A percentile compares a stretch with the other conserved stretches of the same genome.
These are phyloP conservation scores for Candida neerlandica DNA, from an alignment of 1,139 yeast genomes.

Conservation along the genomic window DNA sequence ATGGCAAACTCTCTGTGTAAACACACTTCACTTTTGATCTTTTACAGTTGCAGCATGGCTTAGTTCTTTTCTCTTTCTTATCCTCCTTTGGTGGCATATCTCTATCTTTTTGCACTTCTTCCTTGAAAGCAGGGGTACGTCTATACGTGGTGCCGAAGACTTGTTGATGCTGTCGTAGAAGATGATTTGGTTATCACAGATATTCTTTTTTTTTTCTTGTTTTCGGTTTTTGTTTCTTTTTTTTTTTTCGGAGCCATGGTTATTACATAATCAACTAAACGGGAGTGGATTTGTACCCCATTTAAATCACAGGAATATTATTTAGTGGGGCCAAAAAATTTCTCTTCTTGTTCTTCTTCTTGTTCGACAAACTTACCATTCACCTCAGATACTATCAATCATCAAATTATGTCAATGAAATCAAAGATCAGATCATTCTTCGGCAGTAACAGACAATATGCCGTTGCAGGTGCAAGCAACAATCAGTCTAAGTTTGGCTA, in stretches of 20 bases:
- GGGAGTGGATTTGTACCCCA: not conserved
- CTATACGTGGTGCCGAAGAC: too few relatives aligned
- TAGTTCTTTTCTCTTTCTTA: slow-evolving; percentile 46
- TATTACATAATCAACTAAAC: not conserved
- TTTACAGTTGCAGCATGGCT: slow-evolving; percentile 68
- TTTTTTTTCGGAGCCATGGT: not conserved
- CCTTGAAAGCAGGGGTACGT: not conserved
- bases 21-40: slow-evolving; percentile 66
- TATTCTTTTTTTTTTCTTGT: not conserved
- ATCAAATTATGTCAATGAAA: slow-evolving; percentile 41
- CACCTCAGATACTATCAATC: too few relatives aligned
- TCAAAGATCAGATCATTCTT: slow-evolving; percentile 50
- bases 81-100: slow-evolving; percentile 5
- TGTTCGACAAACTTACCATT: too few relatives aligned
- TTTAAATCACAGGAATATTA: too few relatives aligned
- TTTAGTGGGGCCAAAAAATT: too few relatives aligned
- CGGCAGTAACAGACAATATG: slow-evolving; percentile 54
- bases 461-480: slow-evolving; percentile 75
- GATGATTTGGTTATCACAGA: not conserved
- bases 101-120: not conserved
- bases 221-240: not conserved
- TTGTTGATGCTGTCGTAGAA: not conserved
- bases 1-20: slow-evolving; percentile 49
- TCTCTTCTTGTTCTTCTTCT: not conserved
- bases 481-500: slow-evolving; percentile 70